Evolutionary conservation across 2,329 filamentous ascomycete genomes (phyloP).

Genomic region (Colletotrichum sp.): DNA sequence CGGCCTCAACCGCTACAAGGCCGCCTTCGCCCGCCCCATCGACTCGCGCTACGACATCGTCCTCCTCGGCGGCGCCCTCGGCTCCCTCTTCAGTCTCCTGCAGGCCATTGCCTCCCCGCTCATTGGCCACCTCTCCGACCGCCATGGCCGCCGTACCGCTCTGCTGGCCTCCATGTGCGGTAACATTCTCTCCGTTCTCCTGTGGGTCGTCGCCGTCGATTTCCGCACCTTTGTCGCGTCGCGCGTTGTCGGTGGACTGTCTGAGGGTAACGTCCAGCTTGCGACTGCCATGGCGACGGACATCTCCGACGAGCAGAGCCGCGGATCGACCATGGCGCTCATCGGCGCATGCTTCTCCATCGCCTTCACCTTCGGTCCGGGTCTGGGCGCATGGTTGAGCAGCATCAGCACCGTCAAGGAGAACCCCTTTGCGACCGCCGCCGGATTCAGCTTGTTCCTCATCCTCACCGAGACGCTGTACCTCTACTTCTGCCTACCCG

Average conservation of each 20-base stretch:
- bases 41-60: conserved; percentile 98
- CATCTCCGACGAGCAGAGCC: conserved; percentile 83
- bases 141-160: conserved; percentile 84
- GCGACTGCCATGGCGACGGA: conserved; percentile 97
- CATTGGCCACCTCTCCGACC: conserved; percentile 88
- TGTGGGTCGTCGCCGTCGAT: conserved; percentile 93
- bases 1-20: conserved; percentile 93
- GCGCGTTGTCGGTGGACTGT: conserved; percentile 87
- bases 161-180: conserved; percentile 91
- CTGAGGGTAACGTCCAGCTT: conserved; percentile 95
- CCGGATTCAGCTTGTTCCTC: conserved; percentile 82
- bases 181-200: conserved; percentile 89
- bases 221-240: conserved; percentile 97
- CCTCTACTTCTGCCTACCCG: conserved; percentile 82
- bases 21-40: conserved; percentile 88
- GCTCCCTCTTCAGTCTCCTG: conserved; percentile 90
- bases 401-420: conserved; percentile 77
- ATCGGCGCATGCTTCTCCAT: conserved; percentile 97
- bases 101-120: conserved; percentile 92
- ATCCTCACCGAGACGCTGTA: conserved; percentile 89
- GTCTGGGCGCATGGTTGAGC: conserved; percentile 85
- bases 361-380: conserved; percentile 95
- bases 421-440: conserved; percentile 94
- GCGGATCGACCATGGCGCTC: conserved; percentile 92
- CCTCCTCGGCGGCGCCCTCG: conserved; percentile 88